Base-by-base conservation (phyloP, 768 basidiomycete species). In the Tephrocybe sp. region DNA sequence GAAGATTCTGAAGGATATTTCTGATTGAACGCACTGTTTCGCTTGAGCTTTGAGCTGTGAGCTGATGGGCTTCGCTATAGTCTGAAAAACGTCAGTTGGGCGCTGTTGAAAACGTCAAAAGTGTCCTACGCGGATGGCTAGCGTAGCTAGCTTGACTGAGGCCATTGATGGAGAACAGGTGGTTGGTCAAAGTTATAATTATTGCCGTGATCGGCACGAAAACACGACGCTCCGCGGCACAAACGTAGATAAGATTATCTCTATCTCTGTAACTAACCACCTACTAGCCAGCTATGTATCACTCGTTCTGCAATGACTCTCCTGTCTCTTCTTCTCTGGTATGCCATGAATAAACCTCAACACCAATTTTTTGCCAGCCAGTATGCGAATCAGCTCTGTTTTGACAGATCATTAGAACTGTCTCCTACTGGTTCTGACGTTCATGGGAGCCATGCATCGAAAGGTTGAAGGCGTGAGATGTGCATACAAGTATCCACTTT, bases 21-120 rank as follows among this genome's bases (percentile, higher is more conserved):
- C 22, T 31, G 40, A 48, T 44, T 39, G 9, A 11, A 38, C 83
- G 57, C 58, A 90, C 88, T 89, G 78, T 59, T 76, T 80, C 0
- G 85, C 89, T 64, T 89, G 88, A 42, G 73, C 72, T 68, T 84
- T 90, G 40, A 92, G 69, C 45, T 76, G 75, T 26, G 74, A 68
- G 46, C 85, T 84, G 57, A 92, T 89, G 45, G 90, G 89, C 68
- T 91, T 92, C 46, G 89, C 89, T 63, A 90, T 65, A n/a, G 89
- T 92, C 89, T 91, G 51, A 31, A 10, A 31, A 32, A 53, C 26
- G 35, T 43, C 36, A 48, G 39, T 53, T 33, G 52, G 43, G 23
- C 12, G 35, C 39, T 39, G 14, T 22, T 12, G 13, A 14, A 58
- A 16, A 20, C 10, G 16, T 35, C 10, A 23, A 26, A 31, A 23